A percentile compares a stretch with the other conserved stretches of the same genome.
Conservation (phyloP, 805 yeast genomes). For the Pichia pseudocactophila region DNA sequence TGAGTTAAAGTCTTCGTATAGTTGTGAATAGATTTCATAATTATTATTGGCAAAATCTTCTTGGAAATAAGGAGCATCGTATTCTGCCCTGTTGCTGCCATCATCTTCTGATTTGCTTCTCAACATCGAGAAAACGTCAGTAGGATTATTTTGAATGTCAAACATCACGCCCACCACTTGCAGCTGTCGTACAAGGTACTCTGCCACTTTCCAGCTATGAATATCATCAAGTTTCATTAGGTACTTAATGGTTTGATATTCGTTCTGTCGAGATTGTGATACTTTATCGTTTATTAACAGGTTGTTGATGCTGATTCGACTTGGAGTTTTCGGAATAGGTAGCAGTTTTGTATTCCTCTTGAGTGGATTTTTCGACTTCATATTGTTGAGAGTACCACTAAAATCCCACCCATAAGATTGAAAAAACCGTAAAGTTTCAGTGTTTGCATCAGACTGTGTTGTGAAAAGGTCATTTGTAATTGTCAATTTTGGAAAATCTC, state of each 20-base stretch:
- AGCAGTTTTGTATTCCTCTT: slow-evolving; percentile 29
- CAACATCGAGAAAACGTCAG: slow-evolving; percentile 1
- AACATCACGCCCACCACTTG: slow-evolving; percentile 53
- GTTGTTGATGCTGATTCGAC: slow-evolving; percentile 2
- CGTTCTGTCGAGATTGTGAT: background rate
- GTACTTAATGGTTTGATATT: slow-evolving; percentile 6
- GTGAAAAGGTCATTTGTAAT: slow-evolving; percentile 45
- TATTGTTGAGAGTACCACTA: slow-evolving; percentile 30
- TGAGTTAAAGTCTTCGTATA: slow-evolving; percentile 17
- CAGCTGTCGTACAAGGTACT: slow-evolving; percentile 45
- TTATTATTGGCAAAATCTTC: slow-evolving; percentile 32
- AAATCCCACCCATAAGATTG: slow-evolving; percentile 37
- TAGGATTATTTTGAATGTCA: slow-evolving; percentile 37
- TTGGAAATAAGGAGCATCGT: slow-evolving; percentile 32
- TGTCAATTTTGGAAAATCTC: slow-evolving; percentile 44
- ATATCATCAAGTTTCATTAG: slow-evolving; percentile 34
- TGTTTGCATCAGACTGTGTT: slow-evolving; percentile 40
- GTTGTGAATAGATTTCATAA: slow-evolving; percentile 13
- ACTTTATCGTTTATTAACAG: background rate
- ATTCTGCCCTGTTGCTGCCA: slow-evolving; percentile 42
- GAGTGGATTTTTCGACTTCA: slow-evolving; percentile 36
- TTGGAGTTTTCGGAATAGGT: background rate
- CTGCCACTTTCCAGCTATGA: slow-evolving; percentile 43
- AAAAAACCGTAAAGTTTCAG: slow-evolving; percentile 32
- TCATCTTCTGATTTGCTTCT: slow-evolving; percentile 22